phyloP scores from a whole-genome alignment of 148 eudicot species.

The Vaccinium darrowii region DNA sequence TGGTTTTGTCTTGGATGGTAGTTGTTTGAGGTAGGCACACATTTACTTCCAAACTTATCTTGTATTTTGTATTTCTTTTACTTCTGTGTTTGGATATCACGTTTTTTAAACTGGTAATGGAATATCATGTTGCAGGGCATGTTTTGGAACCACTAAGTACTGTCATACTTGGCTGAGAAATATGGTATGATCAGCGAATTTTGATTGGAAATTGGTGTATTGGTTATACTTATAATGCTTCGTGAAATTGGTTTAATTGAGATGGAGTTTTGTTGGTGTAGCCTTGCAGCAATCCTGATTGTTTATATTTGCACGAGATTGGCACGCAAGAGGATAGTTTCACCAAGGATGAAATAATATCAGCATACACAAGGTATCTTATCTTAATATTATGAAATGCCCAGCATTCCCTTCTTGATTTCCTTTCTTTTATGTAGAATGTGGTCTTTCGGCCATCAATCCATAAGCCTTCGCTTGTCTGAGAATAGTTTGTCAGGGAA shows the following conservation, averaged over 20 bases:
- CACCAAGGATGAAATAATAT: constrained; percentile 83
- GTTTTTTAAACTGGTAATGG: background rate
- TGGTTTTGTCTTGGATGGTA: constrained; percentile 79
- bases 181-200: constrained; percentile 55
- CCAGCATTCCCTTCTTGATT: background rate
- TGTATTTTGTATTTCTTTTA: background rate
- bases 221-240: background rate
- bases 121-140: constrained; percentile 54
- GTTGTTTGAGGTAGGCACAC: constrained; percentile 59
- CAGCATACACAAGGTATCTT: constrained; percentile 81
- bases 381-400: background rate
- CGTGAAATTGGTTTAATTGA: background rate
- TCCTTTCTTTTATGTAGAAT: background rate
- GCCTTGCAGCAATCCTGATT: constrained; percentile 95
- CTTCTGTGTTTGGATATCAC: constrained; percentile 6
- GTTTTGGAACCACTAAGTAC: constrained; percentile 98
- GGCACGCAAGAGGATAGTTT: constrained; percentile 93
- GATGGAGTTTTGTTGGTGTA: constrained; percentile 31
- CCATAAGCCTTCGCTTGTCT: background rate
- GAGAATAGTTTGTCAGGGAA: background rate
- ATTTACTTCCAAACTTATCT: background rate
- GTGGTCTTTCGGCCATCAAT: background rate
- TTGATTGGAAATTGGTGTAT: background rate
- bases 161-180: constrained; percentile 98
- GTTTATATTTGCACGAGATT: constrained; percentile 93